Percentiles rank a stretch among this genome's conserved stretches.
phyloP scores from a whole-genome alignment of 768 basidiomycete genomes.

The Hygrocybe coccinea region DNA sequence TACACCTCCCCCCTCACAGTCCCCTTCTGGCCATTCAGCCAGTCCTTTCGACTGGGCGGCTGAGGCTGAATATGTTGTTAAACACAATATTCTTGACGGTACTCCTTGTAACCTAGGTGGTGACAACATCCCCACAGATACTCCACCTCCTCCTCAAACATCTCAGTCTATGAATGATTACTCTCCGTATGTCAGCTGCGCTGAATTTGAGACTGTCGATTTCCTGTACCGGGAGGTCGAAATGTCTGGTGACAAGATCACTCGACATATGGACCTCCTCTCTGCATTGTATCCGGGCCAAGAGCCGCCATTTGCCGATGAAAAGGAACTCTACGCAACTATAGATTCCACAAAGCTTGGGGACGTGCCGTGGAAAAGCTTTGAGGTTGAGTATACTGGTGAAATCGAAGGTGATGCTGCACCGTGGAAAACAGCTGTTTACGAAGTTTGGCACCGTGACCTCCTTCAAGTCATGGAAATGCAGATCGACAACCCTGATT shows the following conservation, averaged over 20 bases:
- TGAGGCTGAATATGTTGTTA: background rate
- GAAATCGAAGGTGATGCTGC: conserved; percentile 16
- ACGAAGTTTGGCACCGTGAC: conserved; percentile 23
- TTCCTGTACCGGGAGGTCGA: conserved; percentile 22
- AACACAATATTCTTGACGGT: background rate
- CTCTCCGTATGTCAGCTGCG: conserved; percentile 22
- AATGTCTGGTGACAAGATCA: conserved; percentile 18
- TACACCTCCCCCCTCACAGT: too few species aligned
- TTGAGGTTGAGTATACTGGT: conserved; percentile 19
- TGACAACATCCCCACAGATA: background rate
- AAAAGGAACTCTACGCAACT: conserved; percentile 19
- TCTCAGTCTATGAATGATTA: conserved; percentile 15
- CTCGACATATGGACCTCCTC: conserved; percentile 23
- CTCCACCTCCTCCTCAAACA: background rate
- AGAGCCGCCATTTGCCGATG: conserved; percentile 16
- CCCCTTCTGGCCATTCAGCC: too few species aligned
- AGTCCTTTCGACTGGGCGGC: too few species aligned
- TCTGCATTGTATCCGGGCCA: conserved; percentile 16
- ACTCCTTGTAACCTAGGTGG: too few species aligned
- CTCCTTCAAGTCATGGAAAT: conserved; percentile 16
- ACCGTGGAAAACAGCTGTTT: conserved; percentile 26
- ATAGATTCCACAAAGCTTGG: conserved; percentile 24
- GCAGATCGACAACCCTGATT: conserved; percentile 22
- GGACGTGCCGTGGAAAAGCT: conserved; percentile 20
- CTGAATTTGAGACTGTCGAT: conserved; percentile 28